Evolutionary conservation across 2,329 filamentous ascomycete genomes (phyloP), one percentile per base, ranked within the genome.

Genomic region (Dichotomopilus funicola): DNA sequence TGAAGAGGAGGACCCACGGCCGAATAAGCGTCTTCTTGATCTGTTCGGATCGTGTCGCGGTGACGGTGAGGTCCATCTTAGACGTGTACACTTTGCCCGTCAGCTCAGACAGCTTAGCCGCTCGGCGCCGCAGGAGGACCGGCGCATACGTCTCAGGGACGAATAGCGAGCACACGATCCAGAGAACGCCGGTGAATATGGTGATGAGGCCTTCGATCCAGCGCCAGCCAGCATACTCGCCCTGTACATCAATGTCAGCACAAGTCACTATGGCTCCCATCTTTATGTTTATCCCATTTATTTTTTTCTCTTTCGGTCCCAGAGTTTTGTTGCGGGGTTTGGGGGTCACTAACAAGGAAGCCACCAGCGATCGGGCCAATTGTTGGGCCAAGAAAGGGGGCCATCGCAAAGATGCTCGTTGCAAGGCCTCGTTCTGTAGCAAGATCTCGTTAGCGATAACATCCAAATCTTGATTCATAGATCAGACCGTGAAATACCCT

Each of bases 161-260:
- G 46, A 75, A 61, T 13, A 81, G 60, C 0, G 74, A 64, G 55
- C 77, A 76, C 19, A 74, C 51, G 50, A 85, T 76, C 77, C 81
- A 84, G 49, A 86, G 75, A 9, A 76, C 69, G 8, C 81, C 82
- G 2, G 81, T 83, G 66, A 88, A 85, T 57, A 80, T 79, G 49
- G 81, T 78, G 70, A 86, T 78, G 7, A 88, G 70, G 2, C 83
- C 84, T 70, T 84, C 78, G 27, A 88, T 79, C 86, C 86, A 88
- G 63, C 83, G 74, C 87, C 86, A 88, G 12, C 84, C 85, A 11
- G 76, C 78, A 2, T 77, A 74, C 66, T 83, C 76, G 8, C 82
- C 81, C 56, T 58, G 44, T 8, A 1, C 13, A 27, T 8, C 10
- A 40, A 44, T 40, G 50, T 60, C 52, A 57, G 50, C 9, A 7